Percentiles rank a stretch among this genome's conserved stretches.
phyloP scores from a whole-genome alignment of 75 land plant genomes.

The Cryptomeria japonica region DNA sequence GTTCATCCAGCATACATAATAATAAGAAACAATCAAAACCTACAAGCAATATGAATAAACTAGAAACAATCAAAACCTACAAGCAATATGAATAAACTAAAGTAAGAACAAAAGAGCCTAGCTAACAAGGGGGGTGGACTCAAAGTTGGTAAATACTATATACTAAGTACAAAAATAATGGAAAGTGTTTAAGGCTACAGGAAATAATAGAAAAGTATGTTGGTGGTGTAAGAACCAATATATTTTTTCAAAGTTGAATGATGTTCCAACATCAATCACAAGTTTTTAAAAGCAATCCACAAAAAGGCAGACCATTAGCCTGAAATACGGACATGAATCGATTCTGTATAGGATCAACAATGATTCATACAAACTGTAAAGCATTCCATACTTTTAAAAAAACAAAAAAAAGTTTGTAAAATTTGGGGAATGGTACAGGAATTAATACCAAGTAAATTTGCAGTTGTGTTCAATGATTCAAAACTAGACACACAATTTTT shows the following conservation, averaged over 20 bases:
- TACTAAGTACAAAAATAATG: background rate
- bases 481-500: background rate
- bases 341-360: background rate
- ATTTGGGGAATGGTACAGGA: background rate
- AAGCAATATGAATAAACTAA: too few species aligned
- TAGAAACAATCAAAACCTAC: too few species aligned
- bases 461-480: background rate
- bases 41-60: too few species aligned
- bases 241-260: background rate
- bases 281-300: background rate
- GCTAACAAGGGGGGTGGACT: too few species aligned
- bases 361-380: background rate
- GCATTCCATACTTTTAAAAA: background rate
- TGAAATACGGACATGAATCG: background rate
- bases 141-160: background rate
- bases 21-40: background rate
- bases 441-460: background rate
- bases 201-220: background rate
- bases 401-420: background rate
- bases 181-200: background rate
- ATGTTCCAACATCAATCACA: background rate
- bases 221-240: background rate
- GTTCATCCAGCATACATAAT: background rate
- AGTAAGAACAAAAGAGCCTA: too few species aligned
- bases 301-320: background rate